Evolutionary conservation across 2,329 filamentous ascomycete genomes (phyloP).

Genomic region (Alternaria triticimaculans): DNA sequence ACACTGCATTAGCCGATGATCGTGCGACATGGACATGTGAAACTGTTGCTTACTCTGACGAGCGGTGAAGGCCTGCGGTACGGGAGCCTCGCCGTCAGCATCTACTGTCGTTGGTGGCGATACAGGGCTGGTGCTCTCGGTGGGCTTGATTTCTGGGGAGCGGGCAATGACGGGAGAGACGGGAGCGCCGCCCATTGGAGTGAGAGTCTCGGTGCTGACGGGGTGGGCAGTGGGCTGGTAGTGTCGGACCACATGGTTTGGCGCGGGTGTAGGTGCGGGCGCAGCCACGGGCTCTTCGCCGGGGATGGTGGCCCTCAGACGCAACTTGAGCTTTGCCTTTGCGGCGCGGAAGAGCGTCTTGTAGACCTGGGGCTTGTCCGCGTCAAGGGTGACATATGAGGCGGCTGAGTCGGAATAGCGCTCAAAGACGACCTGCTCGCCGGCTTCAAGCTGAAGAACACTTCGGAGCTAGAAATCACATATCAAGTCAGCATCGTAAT

Average conservation of each 20-base stretch:
- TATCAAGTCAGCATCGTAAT: constrained; percentile 21
- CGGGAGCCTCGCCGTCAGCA: constrained; percentile 47
- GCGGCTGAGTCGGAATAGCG: constrained; percentile 94
- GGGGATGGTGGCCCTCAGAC: constrained; percentile 73
- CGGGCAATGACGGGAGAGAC: constrained; percentile 38
- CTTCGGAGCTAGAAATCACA: constrained; percentile 59
- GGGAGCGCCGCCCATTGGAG: constrained; percentile 27
- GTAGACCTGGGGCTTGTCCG: constrained; percentile 80
- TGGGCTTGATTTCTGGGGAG: constrained; percentile 29
- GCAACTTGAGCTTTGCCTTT: constrained; percentile 97
- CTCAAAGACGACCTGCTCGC: constrained; percentile 75
- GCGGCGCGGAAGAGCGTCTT: constrained; percentile 96
- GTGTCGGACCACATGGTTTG: constrained; percentile 14
- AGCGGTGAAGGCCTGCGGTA: constrained; percentile 50
- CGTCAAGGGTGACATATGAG: constrained; percentile 79
- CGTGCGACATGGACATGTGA: neutral
- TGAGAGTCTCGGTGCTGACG: constrained; percentile 37
- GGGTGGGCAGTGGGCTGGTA: constrained; percentile 31
- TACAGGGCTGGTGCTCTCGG: constrained; percentile 28
- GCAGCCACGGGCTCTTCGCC: constrained; percentile 56
- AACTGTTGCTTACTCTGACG: constrained; percentile 36
- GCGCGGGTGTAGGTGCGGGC: constrained; percentile 22
- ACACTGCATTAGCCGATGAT: constrained; percentile 15
- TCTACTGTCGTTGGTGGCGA: constrained; percentile 30
- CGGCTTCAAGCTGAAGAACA: constrained; percentile 68